These are phyloP conservation scores for Arbutus unedo DNA, from an alignment of 148 eudicot genomes.

Conservation along the genomic window DNA sequence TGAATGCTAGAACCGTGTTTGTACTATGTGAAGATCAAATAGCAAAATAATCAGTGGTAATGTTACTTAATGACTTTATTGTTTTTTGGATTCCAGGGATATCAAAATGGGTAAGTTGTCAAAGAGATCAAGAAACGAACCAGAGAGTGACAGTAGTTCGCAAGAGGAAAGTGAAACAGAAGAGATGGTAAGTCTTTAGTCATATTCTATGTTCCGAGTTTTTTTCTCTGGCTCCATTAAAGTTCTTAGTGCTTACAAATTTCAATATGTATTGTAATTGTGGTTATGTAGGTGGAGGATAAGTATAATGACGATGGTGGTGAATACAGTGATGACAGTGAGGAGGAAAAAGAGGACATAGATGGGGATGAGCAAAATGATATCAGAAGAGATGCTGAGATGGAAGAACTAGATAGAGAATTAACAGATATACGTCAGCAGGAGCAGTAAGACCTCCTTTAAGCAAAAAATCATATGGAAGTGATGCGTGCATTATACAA, in stretches of 20 bases:
- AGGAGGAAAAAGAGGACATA: constrained; percentile 18
- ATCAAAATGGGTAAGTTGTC: constrained; percentile 26
- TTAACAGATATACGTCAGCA: constrained; percentile 44
- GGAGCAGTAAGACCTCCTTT: constrained; percentile 67
- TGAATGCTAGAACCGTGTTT: background rate
- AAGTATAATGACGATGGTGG: constrained; percentile 26
- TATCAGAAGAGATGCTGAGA: constrained; percentile 44
- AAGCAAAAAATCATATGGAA: background rate
- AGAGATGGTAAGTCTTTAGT: constrained; percentile 26
- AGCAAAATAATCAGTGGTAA: background rate
- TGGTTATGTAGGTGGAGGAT: constrained; percentile 23
- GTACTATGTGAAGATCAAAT: background rate
- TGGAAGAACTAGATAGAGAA: constrained; percentile 85
- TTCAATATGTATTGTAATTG: background rate
- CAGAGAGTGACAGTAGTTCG: constrained; percentile 34
- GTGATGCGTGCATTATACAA: background rate
- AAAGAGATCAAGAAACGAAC: constrained; percentile 34
- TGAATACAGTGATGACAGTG: constrained; percentile 23
- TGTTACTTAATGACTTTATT: background rate
- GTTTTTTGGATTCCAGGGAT: background rate
- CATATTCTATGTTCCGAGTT: background rate
- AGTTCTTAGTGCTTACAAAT: background rate
- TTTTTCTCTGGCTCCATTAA: background rate
- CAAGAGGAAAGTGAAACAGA: constrained; percentile 34
- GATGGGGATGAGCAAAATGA: constrained; percentile 20